These are phyloP conservation scores for Diplodia intermedia DNA, from an alignment of 2,329 filamentous ascomycete genomes.

Conservation along the genomic window DNA sequence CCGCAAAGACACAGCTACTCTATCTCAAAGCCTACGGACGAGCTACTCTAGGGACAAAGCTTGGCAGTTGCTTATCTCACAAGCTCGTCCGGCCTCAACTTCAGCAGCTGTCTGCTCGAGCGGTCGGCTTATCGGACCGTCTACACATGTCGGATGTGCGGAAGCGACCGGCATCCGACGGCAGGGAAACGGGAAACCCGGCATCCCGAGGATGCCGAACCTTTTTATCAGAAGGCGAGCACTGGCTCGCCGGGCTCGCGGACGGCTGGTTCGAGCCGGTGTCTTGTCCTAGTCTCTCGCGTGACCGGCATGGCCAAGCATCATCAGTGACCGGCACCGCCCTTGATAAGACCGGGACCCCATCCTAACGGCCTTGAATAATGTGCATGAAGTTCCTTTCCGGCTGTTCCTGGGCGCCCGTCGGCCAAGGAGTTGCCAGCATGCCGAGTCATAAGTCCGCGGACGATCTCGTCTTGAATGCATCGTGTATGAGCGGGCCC, in stretches of 20 bases:
- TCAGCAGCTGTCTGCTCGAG: conserved; percentile 1
- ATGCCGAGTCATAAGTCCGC: not conserved
- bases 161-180: not conserved
- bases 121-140: not conserved
- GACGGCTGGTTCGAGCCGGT: not conserved
- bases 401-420: not conserved
- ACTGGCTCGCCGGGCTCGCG: not conserved
- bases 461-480: not conserved
- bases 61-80: not conserved
- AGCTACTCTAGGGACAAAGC: not conserved
- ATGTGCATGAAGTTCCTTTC: not conserved
- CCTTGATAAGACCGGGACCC: not conserved
- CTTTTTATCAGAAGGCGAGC: not conserved
- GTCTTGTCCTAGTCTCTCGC: not conserved
- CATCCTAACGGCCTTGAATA: not conserved
- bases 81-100: not conserved
- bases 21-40: not conserved
- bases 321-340: not conserved
- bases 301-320: not conserved
- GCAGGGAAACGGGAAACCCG: not conserved
- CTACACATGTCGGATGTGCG: not conserved
- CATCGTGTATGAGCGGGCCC: not conserved
- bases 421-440: not conserved
- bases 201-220: not conserved
- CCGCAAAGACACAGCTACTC: not conserved